A percentile compares a stretch with the other conserved stretches of the same genome.
These are phyloP conservation scores for Rhynchospora pubera DNA, from an alignment of 176 grass and related monocot genomes.

Conservation along the genomic window DNA sequence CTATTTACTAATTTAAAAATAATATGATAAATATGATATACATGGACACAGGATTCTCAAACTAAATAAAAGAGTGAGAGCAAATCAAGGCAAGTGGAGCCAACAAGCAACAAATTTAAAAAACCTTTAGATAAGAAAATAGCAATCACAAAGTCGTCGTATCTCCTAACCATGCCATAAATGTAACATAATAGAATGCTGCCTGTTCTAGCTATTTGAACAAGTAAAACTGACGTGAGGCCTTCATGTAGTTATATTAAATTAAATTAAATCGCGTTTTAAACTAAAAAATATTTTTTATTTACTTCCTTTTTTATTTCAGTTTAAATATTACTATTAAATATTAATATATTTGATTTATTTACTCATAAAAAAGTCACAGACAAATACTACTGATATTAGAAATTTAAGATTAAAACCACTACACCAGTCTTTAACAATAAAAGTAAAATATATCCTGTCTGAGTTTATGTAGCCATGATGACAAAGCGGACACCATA, in stretches of 20 bases:
- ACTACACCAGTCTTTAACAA: no score
- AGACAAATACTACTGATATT: no score
- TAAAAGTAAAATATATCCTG: no score
- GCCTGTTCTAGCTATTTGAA: neutral
- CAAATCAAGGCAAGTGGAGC: neutral
- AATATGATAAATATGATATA: neutral
- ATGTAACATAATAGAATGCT: neutral
- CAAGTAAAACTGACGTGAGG: neutral
- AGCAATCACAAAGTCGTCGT: neutral
- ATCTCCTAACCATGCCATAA: conserved; percentile 2
- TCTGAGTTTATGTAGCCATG: neutral
- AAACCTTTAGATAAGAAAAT: neutral
- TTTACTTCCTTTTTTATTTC: no score
- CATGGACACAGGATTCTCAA: neutral
- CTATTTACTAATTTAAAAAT: neutral
- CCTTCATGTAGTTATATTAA: neutral
- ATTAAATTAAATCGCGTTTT: neutral
- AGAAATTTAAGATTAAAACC: no score
- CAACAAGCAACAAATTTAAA: neutral
- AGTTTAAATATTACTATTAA: no score
- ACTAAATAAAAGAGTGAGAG: neutral
- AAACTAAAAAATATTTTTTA: no score
- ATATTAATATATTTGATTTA: no score
- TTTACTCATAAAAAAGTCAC: no score
- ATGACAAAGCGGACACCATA: neutral